Percentiles rank a stretch among this genome's conserved stretches.
Conservation (phyloP, 345 rosid species). For the Barbarea vulgaris region DNA sequence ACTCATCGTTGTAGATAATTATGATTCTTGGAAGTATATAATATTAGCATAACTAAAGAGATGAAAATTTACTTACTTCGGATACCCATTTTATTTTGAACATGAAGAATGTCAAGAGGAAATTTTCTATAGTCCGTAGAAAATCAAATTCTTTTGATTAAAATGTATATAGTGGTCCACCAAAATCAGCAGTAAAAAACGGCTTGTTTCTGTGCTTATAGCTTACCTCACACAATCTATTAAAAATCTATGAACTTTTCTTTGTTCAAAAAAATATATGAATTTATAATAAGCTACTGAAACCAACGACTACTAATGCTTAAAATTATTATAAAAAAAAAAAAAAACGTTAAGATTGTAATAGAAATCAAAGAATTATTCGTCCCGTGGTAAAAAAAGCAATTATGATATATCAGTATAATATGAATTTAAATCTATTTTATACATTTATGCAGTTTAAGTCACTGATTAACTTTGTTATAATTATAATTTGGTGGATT, state of each 20-base stretch:
- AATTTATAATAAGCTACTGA: background rate
- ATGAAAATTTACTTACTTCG: background rate
- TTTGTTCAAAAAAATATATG: background rate
- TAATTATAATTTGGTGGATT: too few species aligned
- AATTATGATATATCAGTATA: background rate
- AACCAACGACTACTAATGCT: background rate
- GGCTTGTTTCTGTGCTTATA: background rate
- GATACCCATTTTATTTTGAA: background rate
- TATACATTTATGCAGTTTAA: background rate
- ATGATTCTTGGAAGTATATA: constrained; percentile 6
- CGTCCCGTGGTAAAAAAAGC: background rate
- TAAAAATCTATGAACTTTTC: background rate
- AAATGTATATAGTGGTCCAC: background rate
- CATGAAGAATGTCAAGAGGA: background rate
- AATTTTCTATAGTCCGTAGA: background rate
- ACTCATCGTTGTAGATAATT: background rate
- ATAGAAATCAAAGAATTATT: background rate
- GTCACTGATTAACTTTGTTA: background rate
- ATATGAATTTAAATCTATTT: background rate
- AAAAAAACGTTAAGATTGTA: background rate
- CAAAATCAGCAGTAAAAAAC: background rate
- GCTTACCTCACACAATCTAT: background rate
- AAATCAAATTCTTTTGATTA: background rate
- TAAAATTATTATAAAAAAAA: background rate
- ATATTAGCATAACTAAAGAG: background rate